Base-by-base conservation (phyloP, 2,329 filamentous ascomycete genomes). In the Tympanopsis confertula region DNA sequence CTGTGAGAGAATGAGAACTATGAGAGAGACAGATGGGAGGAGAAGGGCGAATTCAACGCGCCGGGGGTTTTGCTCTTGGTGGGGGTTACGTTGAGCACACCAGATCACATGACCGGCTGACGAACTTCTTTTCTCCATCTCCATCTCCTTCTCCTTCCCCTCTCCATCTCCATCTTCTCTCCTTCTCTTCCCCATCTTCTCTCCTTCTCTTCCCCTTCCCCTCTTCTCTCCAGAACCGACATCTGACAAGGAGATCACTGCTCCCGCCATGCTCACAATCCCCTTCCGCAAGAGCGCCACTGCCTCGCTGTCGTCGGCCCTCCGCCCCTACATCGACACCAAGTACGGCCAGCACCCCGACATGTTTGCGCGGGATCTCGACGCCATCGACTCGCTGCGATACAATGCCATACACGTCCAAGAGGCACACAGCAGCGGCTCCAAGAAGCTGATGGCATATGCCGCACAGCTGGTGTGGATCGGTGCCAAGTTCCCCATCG, bases 281-380 rank as follows among this genome's bases (percentile, higher is more conserved):
- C 88, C 89, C 5, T 96, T 96, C 61, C 86, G 89, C 50, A 84
- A 81, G 54, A 89, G 87, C 37, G 78, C 83, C 45, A 71, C 81
- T 40, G 69, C 94, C 29, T 82, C 82, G 41, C 72, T 96, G 43
- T 82, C 85, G 39, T 69, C 76, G 43, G 83, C 87, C 36, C 87
- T 98, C 56, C 86, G 85, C 46, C 81, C 91, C 56, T 96, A 98
- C 65, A 96, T 98, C 53, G 94, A 87, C 43, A 82, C 78, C 59
- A 95, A 96, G 70, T 96, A 96, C 80, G 89, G 96, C 60, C 91
- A 98, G 57, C 89, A 94, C 55, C 89, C 91, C 22, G 87, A 95
- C 59, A 94, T 94, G 82, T 98, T 98, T 61, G 76, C 78, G 44
- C 74, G 85, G 45, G 91, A 98, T 63, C 76, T 78, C 41, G 78